Evolutionary conservation across 2,329 filamentous ascomycete species (phyloP).

Genomic region (Colletotrichum chrysophilum): DNA sequence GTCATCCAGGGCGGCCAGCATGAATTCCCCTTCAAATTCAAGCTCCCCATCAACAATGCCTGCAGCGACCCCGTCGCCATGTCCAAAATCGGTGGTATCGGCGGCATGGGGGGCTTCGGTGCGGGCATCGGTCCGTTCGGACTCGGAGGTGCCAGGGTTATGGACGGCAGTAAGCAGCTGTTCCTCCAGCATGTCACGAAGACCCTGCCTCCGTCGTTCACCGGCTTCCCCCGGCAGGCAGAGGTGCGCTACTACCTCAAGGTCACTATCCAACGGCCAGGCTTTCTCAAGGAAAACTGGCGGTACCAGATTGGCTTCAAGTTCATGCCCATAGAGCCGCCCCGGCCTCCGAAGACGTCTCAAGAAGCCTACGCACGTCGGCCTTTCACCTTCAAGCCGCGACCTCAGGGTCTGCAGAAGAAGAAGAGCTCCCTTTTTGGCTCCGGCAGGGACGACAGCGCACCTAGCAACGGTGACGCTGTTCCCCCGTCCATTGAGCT

Average conservation of each 20-base stretch:
- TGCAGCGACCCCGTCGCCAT: slow-evolving; percentile 63
- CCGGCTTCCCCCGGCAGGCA: slow-evolving; percentile 84
- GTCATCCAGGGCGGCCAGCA: slow-evolving; percentile 73
- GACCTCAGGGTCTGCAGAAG: slow-evolving; percentile 37
- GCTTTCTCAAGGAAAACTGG: slow-evolving; percentile 90
- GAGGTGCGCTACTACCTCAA: slow-evolving; percentile 96
- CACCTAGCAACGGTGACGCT: slow-evolving; percentile 28
- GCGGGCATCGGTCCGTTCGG: slow-evolving; percentile 51
- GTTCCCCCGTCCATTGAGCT: slow-evolving; percentile 75
- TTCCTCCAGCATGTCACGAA: slow-evolving; percentile 77
- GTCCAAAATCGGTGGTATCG: slow-evolving; percentile 58
- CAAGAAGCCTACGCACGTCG: slow-evolving; percentile 87
- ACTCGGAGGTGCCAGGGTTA: slow-evolving; percentile 59
- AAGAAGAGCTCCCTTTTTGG: slow-evolving; percentile 68
- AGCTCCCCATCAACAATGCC: slow-evolving; percentile 78
- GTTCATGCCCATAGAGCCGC: slow-evolving; percentile 92
- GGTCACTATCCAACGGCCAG: slow-evolving; percentile 88
- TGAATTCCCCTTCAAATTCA: slow-evolving; percentile 80
- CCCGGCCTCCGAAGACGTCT: slow-evolving; percentile 67
- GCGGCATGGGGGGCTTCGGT: slow-evolving; percentile 57
- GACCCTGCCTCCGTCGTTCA: slow-evolving; percentile 87
- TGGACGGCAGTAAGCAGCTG: slow-evolving; percentile 68
- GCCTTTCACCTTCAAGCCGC: slow-evolving; percentile 61
- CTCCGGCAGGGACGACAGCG: slow-evolving; percentile 27
- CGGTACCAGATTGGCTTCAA: slow-evolving; percentile 73